Evolutionary conservation across 2,329 filamentous ascomycete genomes (phyloP).

Genomic region (Leptographium flavum): DNA sequence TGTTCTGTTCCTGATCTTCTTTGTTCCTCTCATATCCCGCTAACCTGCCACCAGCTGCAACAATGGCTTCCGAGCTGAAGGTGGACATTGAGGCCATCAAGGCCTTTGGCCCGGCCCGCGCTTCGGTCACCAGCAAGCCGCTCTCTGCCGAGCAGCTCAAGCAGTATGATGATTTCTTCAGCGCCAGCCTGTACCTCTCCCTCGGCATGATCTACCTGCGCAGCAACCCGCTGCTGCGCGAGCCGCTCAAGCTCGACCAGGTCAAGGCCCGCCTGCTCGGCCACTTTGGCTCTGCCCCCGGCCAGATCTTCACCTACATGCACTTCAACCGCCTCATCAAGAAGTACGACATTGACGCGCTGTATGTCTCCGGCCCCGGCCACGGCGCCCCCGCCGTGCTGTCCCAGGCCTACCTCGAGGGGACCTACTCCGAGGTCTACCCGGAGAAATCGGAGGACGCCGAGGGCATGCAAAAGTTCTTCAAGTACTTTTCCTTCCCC

Average conservation of each 20-base stretch:
- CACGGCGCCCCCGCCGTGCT: constrained; percentile 66
- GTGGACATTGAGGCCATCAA: constrained; percentile 41
- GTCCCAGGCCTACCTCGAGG: constrained; percentile 64
- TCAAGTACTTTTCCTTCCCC: constrained; percentile 73
- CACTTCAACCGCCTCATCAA: constrained; percentile 74
- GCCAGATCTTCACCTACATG: constrained; percentile 69
- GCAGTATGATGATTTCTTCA: constrained; percentile 59
- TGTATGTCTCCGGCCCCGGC: constrained; percentile 64
- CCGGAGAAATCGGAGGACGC: constrained; percentile 56
- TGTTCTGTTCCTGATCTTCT: too few species aligned
- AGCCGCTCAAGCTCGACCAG: constrained; percentile 54
- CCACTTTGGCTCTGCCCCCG: constrained; percentile 69
- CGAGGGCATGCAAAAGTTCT: constrained; percentile 59
- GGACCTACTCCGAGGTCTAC: constrained; percentile 65
- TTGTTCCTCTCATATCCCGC: too few species aligned
- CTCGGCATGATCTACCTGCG: constrained; percentile 70
- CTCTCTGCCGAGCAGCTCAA: constrained; percentile 51
- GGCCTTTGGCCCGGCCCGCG: constrained; percentile 50
- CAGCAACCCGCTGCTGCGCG: constrained; percentile 56
- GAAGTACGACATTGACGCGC: constrained; percentile 58
- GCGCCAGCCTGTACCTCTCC: constrained; percentile 59
- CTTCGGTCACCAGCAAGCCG: constrained; percentile 46
- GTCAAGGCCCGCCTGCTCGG: constrained; percentile 62
- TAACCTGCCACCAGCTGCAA: too few species aligned
- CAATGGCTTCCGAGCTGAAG: too few species aligned